Evolutionary conservation across 2,329 filamentous ascomycete genomes (phyloP).

Genomic region (Colletotrichum liaoningense): DNA sequence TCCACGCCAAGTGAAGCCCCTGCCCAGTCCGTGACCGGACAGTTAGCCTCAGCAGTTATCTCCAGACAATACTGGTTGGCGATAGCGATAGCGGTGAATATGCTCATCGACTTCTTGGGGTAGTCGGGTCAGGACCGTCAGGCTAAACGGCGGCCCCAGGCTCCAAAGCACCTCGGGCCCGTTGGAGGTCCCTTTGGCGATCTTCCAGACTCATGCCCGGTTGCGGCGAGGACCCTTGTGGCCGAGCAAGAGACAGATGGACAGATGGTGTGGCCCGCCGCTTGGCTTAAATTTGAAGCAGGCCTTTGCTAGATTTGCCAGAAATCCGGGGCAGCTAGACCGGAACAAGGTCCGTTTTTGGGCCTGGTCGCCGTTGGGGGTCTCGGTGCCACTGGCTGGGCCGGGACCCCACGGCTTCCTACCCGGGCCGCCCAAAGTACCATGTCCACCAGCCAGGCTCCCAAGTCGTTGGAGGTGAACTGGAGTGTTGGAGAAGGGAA

Average conservation of each 20-base stretch:
- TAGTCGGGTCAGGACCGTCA: conserved; percentile 1
- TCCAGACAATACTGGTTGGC: conserved; percentile 9
- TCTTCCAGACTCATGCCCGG: conserved; percentile 35
- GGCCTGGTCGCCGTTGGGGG: conserved; percentile 34
- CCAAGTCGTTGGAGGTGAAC: conserved; percentile 28
- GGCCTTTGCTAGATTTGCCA: conserved; percentile 23
- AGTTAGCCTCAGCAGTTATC: conserved; percentile 15
- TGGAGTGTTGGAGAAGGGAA: conserved; percentile 21
- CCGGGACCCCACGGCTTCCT: conserved; percentile 35
- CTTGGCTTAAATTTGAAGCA: conserved; percentile 33
- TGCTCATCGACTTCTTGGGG: conserved; percentile 13
- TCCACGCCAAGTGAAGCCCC: conserved; percentile 31
- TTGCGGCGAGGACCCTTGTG: conserved; percentile 35
- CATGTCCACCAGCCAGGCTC: conserved; percentile 23
- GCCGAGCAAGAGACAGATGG: conserved; percentile 25
- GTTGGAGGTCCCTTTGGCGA: conserved; percentile 30
- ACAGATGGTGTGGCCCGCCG: conserved; percentile 15
- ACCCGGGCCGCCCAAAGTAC: conserved; percentile 34
- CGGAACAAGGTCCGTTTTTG: conserved; percentile 33
- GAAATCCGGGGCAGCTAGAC: conserved; percentile 37
- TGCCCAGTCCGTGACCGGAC: conserved; percentile 32
- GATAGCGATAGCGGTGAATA: conserved; percentile 30
- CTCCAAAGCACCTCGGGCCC: conserved; percentile 12
- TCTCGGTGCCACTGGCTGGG: conserved; percentile 27
- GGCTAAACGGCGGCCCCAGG: conserved; percentile 27